Evolutionary conservation across 2,329 filamentous ascomycete species (phyloP).

Genomic region (Aphanocladium album): DNA sequence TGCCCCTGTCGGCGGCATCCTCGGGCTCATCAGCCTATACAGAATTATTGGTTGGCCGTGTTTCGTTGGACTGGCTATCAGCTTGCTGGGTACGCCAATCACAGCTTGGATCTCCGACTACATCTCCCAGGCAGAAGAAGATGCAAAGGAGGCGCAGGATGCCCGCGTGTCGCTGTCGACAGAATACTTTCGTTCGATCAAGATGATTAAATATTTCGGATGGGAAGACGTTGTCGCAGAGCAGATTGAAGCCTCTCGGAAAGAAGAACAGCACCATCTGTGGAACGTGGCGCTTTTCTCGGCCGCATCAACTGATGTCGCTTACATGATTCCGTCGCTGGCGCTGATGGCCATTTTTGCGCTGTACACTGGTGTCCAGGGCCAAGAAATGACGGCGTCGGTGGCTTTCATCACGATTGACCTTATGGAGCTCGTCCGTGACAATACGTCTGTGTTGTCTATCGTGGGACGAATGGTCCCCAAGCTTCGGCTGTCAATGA

Average conservation of each 20-base stretch:
- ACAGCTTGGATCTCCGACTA: slow-evolving; percentile 38
- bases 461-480: not conserved
- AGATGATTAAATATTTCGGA: slow-evolving; percentile 48
- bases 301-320: slow-evolving; percentile 33
- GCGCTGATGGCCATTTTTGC: slow-evolving; percentile 42
- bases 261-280: slow-evolving; percentile 41
- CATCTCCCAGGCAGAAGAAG: slow-evolving; percentile 37
- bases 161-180: slow-evolving; percentile 45
- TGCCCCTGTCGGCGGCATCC: slow-evolving; percentile 32
- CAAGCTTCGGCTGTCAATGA: slow-evolving; percentile 31
- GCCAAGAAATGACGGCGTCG: slow-evolving; percentile 39
- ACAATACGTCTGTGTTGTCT: slow-evolving; percentile 22
- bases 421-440: slow-evolving; percentile 39
- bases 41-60: slow-evolving; percentile 43
- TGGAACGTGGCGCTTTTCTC: slow-evolving; percentile 41
- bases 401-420: slow-evolving; percentile 45
- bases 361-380: slow-evolving; percentile 37
- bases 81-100: slow-evolving; percentile 37
- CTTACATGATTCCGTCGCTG: slow-evolving; percentile 38
- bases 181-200: slow-evolving; percentile 45
- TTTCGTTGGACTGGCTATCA: slow-evolving; percentile 37
- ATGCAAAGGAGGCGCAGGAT: slow-evolving; percentile 42
- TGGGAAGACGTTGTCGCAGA: slow-evolving; percentile 44
- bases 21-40: slow-evolving; percentile 40
- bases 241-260: slow-evolving; percentile 37